Conservation (phyloP, 306 rosid species). For the Cotoneaster glaucophyllus region DNA sequence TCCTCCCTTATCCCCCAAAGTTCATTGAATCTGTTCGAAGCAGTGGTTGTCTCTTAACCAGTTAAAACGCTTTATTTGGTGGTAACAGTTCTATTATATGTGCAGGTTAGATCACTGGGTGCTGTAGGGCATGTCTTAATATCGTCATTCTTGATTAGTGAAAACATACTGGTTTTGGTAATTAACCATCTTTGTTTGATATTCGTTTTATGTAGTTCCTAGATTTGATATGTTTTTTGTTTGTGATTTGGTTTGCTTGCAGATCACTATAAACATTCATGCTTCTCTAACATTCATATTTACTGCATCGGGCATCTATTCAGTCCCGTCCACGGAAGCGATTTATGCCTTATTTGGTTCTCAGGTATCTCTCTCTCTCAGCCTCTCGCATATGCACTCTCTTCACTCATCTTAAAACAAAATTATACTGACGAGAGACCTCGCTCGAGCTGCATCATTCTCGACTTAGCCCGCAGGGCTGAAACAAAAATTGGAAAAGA, state of each 20-base stretch:
- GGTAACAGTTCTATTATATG: not conserved
- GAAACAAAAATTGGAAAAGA: not conserved
- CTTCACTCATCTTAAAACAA: slow-evolving; percentile 10
- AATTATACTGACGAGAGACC: slow-evolving; percentile 15
- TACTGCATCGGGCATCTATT: slow-evolving; percentile 58
- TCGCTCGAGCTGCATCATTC: slow-evolving; percentile 14
- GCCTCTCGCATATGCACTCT: not conserved
- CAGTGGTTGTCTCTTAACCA: slow-evolving; percentile 1
- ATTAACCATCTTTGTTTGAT: not conserved
- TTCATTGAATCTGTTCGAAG: slow-evolving; percentile 5
- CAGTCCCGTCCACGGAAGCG: slow-evolving; percentile 67
- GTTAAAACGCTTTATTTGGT: not conserved
- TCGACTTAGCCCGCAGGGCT: slow-evolving; percentile 25
- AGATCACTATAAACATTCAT: slow-evolving; percentile 94
- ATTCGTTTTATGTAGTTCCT: not conserved
- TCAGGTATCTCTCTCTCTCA: slow-evolving; percentile 40
- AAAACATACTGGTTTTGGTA: slow-evolving; percentile 90
- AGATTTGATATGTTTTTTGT: not conserved
- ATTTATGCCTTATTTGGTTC: slow-evolving; percentile 62
- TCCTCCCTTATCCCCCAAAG: slow-evolving; percentile 23
- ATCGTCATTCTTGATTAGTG: slow-evolving; percentile 84
- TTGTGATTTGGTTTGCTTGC: slow-evolving; percentile 21
- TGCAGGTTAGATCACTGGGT: slow-evolving; percentile 79
- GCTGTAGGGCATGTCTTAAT: slow-evolving; percentile 81
- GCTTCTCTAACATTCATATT: slow-evolving; percentile 82